A percentile compares a stretch with the other conserved stretches of the same genome.
phyloP scores from a whole-genome alignment of 176 grass and related monocot species.

The Paspalum vaginatum region DNA sequence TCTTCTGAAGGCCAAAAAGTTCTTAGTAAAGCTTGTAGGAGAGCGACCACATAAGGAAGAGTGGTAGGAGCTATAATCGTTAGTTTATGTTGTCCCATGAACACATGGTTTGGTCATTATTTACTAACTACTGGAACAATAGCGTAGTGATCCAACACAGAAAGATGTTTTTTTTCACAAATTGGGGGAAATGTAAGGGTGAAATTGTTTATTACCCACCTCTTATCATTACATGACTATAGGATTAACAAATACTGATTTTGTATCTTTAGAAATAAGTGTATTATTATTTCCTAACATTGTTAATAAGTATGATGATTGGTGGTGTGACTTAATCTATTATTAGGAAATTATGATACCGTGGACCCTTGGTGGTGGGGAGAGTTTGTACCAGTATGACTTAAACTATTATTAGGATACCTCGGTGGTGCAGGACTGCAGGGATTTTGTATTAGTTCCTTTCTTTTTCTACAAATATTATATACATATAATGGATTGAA shows the following conservation, averaged over 20 bases:
- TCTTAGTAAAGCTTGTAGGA: background rate
- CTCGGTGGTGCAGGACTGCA: background rate
- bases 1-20: background rate
- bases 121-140: background rate
- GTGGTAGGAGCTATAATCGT: background rate
- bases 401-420: too few relatives aligned
- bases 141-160: background rate
- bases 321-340: background rate
- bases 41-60: background rate
- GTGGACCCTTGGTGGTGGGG: background rate
- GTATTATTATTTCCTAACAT: background rate
- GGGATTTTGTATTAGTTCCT: constrained; percentile 6
- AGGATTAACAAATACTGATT: background rate
- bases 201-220: background rate
- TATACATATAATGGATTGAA: background rate
- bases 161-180: background rate
- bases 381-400: background rate
- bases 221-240: background rate
- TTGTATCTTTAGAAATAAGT: background rate
- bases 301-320: background rate
- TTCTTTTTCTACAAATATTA: constrained; percentile 18
- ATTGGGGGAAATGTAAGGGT: background rate
- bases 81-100: background rate
- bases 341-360: background rate
- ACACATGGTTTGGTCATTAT: background rate